phyloP scores from a whole-genome alignment of 495 filamentous ascomycete species.

The Daldinia grandis region DNA sequence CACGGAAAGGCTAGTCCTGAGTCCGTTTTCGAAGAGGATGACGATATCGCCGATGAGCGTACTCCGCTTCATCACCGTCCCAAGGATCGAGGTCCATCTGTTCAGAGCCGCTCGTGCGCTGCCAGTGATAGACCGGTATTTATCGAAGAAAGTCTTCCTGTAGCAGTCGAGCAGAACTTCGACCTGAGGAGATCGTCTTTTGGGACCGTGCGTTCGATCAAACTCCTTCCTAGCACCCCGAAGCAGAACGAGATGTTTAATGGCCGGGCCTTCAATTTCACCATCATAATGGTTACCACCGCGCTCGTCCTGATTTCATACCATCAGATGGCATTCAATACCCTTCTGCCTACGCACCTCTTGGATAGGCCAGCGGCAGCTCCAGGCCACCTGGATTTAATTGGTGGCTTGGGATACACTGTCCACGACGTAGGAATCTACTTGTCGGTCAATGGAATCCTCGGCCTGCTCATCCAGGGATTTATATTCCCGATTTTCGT shows the following conservation, averaged over 20 bases:
- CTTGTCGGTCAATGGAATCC: conserved; percentile 72
- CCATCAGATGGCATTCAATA: conserved; percentile 48
- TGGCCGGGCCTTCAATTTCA: conserved; percentile 41
- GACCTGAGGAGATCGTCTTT: conserved; percentile 45
- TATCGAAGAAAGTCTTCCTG: conserved; percentile 39
- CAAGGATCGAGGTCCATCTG: conserved; percentile 6
- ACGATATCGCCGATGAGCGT: conserved; percentile 35
- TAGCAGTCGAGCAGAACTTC: conserved; percentile 42
- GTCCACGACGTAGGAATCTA: conserved; percentile 72
- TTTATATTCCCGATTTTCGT: conserved; percentile 72
- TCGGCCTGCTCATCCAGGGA: conserved; percentile 73
- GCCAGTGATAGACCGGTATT: conserved; percentile 34
- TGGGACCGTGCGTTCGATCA: conserved; percentile 43
- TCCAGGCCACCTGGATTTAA: conserved; percentile 37
- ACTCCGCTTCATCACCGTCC: conserved; percentile 31
- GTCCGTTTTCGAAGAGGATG: conserved; percentile 28
- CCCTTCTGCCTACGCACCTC: conserved; percentile 43
- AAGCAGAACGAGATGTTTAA: conserved; percentile 21
- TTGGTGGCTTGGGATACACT: conserved; percentile 70
- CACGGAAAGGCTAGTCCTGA: conserved; percentile 1
- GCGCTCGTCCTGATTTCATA: conserved; percentile 44
- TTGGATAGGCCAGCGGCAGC: conserved; percentile 36
- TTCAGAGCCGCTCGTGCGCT: conserved; percentile 16
- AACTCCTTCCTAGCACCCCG: conserved; percentile 9
- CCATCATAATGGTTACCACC: conserved; percentile 44